Evolutionary conservation across 2,329 filamentous ascomycete genomes (phyloP).

Genomic region (Knufia fluminis): DNA sequence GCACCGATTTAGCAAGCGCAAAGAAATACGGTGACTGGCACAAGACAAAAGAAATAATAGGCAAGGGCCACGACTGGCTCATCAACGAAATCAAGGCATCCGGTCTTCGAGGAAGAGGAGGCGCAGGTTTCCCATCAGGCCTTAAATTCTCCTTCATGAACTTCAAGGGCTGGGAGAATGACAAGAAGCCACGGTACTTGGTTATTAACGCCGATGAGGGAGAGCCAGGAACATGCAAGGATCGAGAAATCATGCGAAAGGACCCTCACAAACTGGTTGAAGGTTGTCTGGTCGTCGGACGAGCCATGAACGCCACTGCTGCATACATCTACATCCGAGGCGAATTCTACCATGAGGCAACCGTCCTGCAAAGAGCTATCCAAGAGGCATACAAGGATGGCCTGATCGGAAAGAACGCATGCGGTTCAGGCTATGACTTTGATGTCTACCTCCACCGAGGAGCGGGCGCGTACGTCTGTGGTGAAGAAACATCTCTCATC

Average conservation of each 20-base stretch:
- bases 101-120: slow-evolving; percentile 87
- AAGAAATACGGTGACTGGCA: slow-evolving; percentile 99
- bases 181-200: slow-evolving; percentile 87
- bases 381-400: slow-evolving; percentile 95
- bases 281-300: slow-evolving; percentile 88
- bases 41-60: slow-evolving; percentile 96
- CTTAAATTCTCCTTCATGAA: slow-evolving; percentile 99
- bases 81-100: slow-evolving; percentile 96
- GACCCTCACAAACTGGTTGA: slow-evolving; percentile 98
- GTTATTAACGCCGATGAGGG: slow-evolving; percentile 99
- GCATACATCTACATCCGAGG: slow-evolving; percentile 99
- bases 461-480: slow-evolving; percentile 94
- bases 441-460: slow-evolving; percentile 95
- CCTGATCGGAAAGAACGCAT: slow-evolving; percentile 96
- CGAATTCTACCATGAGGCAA: slow-evolving; percentile 94
- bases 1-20: slow-evolving; percentile 81
- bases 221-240: slow-evolving; percentile 98
- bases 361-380: slow-evolving; percentile 86
- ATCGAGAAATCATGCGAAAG: slow-evolving; percentile 99
- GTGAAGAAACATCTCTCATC: slow-evolving; percentile 95
- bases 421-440: slow-evolving; percentile 93
- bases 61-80: slow-evolving; percentile 98
- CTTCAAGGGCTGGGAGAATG: slow-evolving; percentile 99
- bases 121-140: slow-evolving; percentile 94
- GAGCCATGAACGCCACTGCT: slow-evolving; percentile 97